Percentiles rank a stretch among this genome's conserved stretches.
Conservation (phyloP, 805 yeast species). For the Teunomyces aglyptinius region DNA sequence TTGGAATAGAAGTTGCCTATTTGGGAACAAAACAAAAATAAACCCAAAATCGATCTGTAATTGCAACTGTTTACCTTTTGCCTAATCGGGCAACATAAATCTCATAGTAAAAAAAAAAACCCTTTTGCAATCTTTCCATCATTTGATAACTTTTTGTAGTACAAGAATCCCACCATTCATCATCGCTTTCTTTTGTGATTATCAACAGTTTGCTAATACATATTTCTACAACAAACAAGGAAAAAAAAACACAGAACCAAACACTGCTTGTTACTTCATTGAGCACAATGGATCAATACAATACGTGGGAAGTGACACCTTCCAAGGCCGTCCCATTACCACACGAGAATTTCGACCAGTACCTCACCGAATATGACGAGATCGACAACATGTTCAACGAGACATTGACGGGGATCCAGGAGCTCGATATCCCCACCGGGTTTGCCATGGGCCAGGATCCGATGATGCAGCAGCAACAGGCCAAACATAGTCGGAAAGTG, state of each 20-base stretch:
- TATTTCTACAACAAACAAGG: too few species aligned
- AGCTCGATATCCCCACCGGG: conserved; percentile 60
- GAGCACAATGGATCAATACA: conserved; percentile 19
- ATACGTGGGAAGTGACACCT: conserved; percentile 27
- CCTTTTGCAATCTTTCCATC: conserved; percentile 1
- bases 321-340: conserved; percentile 46
- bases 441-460: conserved; percentile 20
- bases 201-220: too few species aligned
- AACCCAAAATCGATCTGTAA: conserved; percentile 5
- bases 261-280: neutral
- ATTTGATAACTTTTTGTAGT: conserved; percentile 3
- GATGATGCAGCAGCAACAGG: conserved; percentile 13
- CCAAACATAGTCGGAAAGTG: conserved; percentile 53
- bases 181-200: conserved; percentile 1
- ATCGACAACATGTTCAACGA: conserved; percentile 57
- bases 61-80: conserved; percentile 22
- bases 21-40: neutral
- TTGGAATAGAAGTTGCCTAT: neutral
- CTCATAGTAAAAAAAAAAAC: conserved; percentile 1
- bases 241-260: neutral
- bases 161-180: conserved; percentile 1
- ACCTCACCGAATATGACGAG: conserved; percentile 44
- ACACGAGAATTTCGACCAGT: conserved; percentile 53
- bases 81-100: conserved; percentile 18
- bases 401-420: conserved; percentile 55